Percentiles rank a stretch among this genome's conserved stretches.
Evolutionary conservation across 1,139 yeast species (phyloP).

Genomic region (Saccharomyces hybrid): DNA sequence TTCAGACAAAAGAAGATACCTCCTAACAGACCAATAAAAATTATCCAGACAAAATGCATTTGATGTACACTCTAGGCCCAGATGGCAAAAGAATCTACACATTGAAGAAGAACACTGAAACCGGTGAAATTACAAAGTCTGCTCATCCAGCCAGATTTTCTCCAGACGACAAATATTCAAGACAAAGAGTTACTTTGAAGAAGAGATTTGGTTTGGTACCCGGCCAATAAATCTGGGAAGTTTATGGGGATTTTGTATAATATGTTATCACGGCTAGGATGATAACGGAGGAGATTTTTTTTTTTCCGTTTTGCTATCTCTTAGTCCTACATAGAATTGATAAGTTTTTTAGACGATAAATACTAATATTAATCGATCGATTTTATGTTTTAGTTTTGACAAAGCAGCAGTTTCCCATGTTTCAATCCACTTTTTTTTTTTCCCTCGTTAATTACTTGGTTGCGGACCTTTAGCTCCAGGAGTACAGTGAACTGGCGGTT

Average conservation of each 20-base stretch:
- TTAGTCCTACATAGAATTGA: background rate
- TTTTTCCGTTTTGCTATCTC: background rate
- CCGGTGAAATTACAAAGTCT: constrained; percentile 93
- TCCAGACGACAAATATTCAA: constrained; percentile 97
- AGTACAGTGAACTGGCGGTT: too few species aligned
- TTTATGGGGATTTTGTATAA: background rate
- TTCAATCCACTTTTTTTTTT: background rate
- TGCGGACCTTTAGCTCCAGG: too few species aligned
- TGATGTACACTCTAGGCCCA: constrained; percentile 92
- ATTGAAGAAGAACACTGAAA: constrained; percentile 66
- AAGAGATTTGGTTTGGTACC: constrained; percentile 88
- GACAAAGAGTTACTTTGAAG: constrained; percentile 97
- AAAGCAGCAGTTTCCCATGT: background rate
- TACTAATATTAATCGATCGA: background rate
- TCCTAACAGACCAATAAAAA: background rate
- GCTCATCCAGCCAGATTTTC: constrained; percentile 99
- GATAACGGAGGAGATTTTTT: background rate
- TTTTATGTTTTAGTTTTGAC: background rate
- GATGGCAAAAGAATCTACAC: constrained; percentile 97
- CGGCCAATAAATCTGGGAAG: constrained; percentile 48
- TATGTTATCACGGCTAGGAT: background rate
- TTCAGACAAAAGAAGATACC: background rate
- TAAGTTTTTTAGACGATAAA: background rate
- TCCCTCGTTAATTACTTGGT: background rate
- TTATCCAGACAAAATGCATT: constrained; percentile 59